Percentiles rank a stretch among this genome's conserved stretches.
Evolutionary conservation across 1,284 basidiomycete genomes (phyloP).

Genomic region (Mixia osmundae): DNA sequence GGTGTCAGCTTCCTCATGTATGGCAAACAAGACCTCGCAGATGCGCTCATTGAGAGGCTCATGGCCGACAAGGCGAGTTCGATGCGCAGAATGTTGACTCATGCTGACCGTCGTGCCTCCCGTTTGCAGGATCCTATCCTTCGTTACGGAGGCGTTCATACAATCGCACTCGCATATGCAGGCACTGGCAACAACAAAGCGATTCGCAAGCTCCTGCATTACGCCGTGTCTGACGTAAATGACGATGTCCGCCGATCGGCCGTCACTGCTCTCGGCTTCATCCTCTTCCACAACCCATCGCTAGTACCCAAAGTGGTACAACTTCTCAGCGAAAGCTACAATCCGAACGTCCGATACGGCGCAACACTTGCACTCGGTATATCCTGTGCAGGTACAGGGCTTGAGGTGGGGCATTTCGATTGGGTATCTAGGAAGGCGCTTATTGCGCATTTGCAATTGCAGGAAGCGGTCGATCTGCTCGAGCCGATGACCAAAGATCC

Average conservation of each 20-base stretch:
- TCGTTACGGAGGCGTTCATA: constrained; percentile 87
- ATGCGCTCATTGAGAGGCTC: constrained; percentile 46
- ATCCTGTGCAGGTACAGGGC: constrained; percentile 86
- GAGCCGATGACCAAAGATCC: constrained; percentile 93
- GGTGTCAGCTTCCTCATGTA: constrained; percentile 78
- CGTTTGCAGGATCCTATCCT: constrained; percentile 59
- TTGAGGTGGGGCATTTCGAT: constrained; percentile 33
- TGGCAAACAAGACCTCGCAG: constrained; percentile 68
- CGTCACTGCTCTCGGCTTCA: constrained; percentile 77
- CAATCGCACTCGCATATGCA: constrained; percentile 77
- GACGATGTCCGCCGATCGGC: constrained; percentile 87
- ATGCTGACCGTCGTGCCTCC: background rate
- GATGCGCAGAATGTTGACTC: background rate
- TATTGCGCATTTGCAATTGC: background rate
- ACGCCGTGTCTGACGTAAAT: constrained; percentile 87
- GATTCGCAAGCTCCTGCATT: constrained; percentile 66
- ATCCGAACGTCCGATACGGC: constrained; percentile 89
- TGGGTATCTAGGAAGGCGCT: too few species aligned
- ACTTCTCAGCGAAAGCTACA: constrained; percentile 85
- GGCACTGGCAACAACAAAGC: constrained; percentile 83
- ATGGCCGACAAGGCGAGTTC: constrained; percentile 54
- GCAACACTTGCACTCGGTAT: constrained; percentile 85
- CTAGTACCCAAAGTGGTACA: constrained; percentile 76
- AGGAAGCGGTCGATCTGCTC: constrained; percentile 76
- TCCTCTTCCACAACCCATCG: constrained; percentile 79